phyloP scores from a whole-genome alignment of 2,329 filamentous ascomycete genomes.

The Sporothrix brasiliensis region DNA sequence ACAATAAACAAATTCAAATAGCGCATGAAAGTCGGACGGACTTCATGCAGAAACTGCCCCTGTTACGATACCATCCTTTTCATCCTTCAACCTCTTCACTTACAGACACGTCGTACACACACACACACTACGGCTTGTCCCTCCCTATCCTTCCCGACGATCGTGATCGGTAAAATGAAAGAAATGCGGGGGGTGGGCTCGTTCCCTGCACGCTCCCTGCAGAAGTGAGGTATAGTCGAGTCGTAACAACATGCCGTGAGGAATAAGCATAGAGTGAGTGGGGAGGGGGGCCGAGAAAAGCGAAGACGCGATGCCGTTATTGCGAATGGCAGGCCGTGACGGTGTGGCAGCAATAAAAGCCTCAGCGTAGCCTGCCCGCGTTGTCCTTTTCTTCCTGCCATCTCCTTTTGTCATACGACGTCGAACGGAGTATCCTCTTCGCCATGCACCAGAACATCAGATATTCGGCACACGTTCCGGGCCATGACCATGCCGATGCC shows the following conservation, averaged over 20 bases:
- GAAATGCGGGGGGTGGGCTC: slow-evolving; percentile 14
- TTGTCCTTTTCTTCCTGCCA: slow-evolving; percentile 9
- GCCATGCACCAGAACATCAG: neutral
- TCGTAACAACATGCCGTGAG: neutral
- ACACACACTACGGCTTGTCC: neutral
- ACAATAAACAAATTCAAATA: neutral
- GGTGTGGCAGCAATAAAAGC: neutral
- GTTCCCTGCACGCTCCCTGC: neutral
- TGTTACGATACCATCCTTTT: neutral
- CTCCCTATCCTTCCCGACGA: neutral
- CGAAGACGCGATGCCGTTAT: slow-evolving; percentile 18
- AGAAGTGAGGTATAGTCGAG: neutral
- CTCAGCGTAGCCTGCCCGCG: neutral
- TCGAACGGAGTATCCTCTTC: neutral
- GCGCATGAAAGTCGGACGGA: neutral
- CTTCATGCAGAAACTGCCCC: neutral
- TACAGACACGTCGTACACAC: neutral
- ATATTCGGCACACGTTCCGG: neutral
- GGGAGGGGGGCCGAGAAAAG: neutral
- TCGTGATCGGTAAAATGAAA: neutral
- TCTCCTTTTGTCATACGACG: neutral
- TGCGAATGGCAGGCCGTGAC: neutral
- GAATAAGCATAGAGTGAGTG: neutral
- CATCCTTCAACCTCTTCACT: neutral
- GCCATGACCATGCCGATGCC: slow-evolving; percentile 5